Evolutionary conservation across 2,329 filamentous ascomycete species (phyloP).

Genomic region (Cytospora leucostoma): DNA sequence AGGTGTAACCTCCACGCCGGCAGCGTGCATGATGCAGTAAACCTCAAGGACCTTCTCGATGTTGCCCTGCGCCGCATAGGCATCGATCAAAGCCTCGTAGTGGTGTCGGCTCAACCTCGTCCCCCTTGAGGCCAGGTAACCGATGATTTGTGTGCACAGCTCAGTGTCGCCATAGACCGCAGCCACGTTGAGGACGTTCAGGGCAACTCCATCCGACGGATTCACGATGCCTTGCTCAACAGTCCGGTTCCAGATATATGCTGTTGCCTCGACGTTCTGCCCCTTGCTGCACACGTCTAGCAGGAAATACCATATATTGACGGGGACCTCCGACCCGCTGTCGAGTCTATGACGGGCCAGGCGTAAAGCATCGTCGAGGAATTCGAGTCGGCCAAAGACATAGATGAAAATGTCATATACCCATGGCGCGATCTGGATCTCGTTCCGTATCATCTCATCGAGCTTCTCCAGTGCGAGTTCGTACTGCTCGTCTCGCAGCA

Average conservation of each 20-base stretch:
- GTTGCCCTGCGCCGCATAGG: slow-evolving; percentile 63
- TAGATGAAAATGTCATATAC: slow-evolving; percentile 77
- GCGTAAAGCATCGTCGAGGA: slow-evolving; percentile 74
- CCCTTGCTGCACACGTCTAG: slow-evolving; percentile 73
- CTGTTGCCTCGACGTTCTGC: slow-evolving; percentile 64
- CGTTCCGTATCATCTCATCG: slow-evolving; percentile 63
- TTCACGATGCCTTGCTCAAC: slow-evolving; percentile 46
- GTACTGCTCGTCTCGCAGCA: slow-evolving; percentile 79
- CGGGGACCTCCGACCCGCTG: slow-evolving; percentile 39
- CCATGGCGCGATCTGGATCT: slow-evolving; percentile 65
- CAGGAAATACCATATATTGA: slow-evolving; percentile 66
- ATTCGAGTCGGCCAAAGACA: slow-evolving; percentile 68
- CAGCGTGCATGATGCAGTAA: slow-evolving; percentile 71
- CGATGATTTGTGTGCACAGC: slow-evolving; percentile 72
- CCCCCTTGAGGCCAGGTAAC: slow-evolving; percentile 60
- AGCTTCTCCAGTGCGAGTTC: slow-evolving; percentile 76
- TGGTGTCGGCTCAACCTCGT: slow-evolving; percentile 65
- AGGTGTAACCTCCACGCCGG: slow-evolving; percentile 57
- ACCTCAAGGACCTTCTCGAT: slow-evolving; percentile 67
- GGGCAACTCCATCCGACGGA: slow-evolving; percentile 37
- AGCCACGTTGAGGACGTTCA: slow-evolving; percentile 70
- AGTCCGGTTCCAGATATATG: slow-evolving; percentile 68
- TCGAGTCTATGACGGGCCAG: slow-evolving; percentile 61
- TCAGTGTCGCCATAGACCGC: slow-evolving; percentile 66
- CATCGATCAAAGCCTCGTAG: slow-evolving; percentile 77